Evolutionary conservation across 2,329 filamentous ascomycete species (phyloP).

Genomic region (Chaetomium strumarium): DNA sequence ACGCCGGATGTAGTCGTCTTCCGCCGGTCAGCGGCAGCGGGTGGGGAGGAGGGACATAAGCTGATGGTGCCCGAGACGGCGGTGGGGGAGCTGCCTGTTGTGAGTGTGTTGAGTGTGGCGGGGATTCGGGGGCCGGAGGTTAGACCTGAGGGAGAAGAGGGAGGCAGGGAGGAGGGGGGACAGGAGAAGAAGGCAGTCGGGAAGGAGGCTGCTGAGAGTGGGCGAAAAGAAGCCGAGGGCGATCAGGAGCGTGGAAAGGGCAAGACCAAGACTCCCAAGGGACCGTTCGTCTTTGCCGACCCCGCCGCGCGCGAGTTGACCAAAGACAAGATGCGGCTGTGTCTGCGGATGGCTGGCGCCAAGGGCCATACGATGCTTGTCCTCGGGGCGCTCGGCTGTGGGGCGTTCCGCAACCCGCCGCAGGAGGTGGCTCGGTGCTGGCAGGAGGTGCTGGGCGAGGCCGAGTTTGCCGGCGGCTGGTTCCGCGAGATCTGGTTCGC

Average conservation of each 20-base stretch:
- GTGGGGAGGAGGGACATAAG: conserved; percentile 24
- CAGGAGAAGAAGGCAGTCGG: neutral
- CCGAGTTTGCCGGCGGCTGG: conserved; percentile 58
- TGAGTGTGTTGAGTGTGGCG: conserved; percentile 57
- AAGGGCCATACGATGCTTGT: conserved; percentile 54
- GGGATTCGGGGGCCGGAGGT: conserved; percentile 27
- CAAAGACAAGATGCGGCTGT: conserved; percentile 57
- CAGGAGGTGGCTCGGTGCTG: conserved; percentile 58
- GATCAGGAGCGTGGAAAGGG: neutral
- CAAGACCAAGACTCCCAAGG: conserved; percentile 1
- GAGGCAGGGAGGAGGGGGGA: neutral
- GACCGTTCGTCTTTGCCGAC: conserved; percentile 34
- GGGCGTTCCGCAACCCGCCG: conserved; percentile 58
- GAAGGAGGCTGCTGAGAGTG: conserved; percentile 6
- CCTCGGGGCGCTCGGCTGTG: conserved; percentile 64
- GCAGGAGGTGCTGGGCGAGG: conserved; percentile 52
- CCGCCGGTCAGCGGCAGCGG: conserved; percentile 24
- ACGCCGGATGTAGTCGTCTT: conserved; percentile 31
- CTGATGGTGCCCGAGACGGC: conserved; percentile 22
- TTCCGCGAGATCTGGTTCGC: conserved; percentile 61
- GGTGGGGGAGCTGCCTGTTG: conserved; percentile 38
- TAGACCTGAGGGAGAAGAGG: neutral
- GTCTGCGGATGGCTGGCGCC: conserved; percentile 53
- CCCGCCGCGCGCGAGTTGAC: conserved; percentile 45
- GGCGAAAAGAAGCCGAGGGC: neutral